Evolutionary conservation across 2,329 filamentous ascomycete genomes (phyloP), one percentile per base, ranked within the genome.

Genomic region (Penicillium vulpinum): DNA sequence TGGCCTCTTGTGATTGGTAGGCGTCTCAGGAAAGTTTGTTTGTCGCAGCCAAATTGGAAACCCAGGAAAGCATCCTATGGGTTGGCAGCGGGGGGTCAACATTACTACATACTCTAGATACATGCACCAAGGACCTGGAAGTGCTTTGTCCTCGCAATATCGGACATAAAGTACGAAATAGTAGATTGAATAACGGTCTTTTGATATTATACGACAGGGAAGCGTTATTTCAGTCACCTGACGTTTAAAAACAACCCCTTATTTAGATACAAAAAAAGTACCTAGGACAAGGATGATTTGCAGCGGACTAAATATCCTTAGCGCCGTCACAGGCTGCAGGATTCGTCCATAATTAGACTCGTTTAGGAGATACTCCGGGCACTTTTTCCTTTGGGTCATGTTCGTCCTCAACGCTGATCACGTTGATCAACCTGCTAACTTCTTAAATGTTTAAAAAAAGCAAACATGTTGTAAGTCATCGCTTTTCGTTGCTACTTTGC

Each of bases 401-500:
- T 50, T 57, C 36, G 40, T 38, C 47, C 48, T 54, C 56, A 51
- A 59, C 40, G 63, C 52, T 60, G 61, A 66, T 66, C 62, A 59
- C 51, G 62, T 54, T 61, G 59, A 62, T 62, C 58, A 48, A 31
- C 53, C 36, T 54, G 22, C 38, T 47, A 46, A 56, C 33, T 11
- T 24, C 21, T 45, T 43, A 45, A 51, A 49, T 21, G 9, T 3
- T 9, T 46, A 45, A 52, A 62, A 61, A 52, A 62, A 61, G 54
- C 45, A 63, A 63, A 59, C 47, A 58, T 47, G 13, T 22, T 41
- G 29, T 21, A 38, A n/a, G 45, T 22, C 38, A 50, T 51, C 24
- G 31, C 18, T 10, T 49, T 40, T 46, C 29, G 36, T 41, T 40
- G n/a, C 38, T 31, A 49, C 33, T 48, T 48, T 44, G 47, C 40